phyloP scores from a whole-genome alignment of 2,329 filamentous ascomycete species.

The Colletotrichum orbiculare region DNA sequence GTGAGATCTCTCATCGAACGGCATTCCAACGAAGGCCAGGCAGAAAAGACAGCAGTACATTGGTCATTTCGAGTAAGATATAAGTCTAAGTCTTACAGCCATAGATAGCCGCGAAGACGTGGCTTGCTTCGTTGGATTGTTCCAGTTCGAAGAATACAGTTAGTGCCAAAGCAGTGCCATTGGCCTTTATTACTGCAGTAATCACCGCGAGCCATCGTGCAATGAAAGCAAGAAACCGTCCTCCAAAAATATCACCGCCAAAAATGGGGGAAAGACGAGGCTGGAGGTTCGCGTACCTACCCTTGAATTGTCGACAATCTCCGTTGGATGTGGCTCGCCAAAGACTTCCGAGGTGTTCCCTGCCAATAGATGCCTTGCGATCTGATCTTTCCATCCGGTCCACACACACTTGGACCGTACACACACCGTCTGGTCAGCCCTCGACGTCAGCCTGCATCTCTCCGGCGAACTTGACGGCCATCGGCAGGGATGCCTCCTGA shows the following conservation, averaged over 20 bases:
- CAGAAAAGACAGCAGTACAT: too few relatives aligned
- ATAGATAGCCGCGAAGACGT: conserved; percentile 5
- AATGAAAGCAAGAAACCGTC: conserved; percentile 5
- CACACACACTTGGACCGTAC: conserved; percentile 23
- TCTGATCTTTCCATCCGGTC: conserved; percentile 27
- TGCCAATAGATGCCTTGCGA: conserved; percentile 16
- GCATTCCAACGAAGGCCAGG: too few relatives aligned
- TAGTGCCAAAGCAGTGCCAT: not conserved
- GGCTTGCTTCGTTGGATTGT: not conserved
- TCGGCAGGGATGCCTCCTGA: conserved; percentile 21
- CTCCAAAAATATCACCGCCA: not conserved
- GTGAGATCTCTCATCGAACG: conserved; percentile 14
- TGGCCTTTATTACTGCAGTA: conserved; percentile 5
- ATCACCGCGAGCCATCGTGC: conserved; percentile 9
- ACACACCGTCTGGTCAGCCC: conserved; percentile 26
- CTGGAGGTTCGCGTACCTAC: not conserved
- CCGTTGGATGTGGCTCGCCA: not conserved
- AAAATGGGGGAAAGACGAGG: not conserved
- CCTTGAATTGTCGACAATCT: not conserved
- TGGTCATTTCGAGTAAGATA: too few relatives aligned
- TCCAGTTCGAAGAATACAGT: not conserved
- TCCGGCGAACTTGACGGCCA: not conserved
- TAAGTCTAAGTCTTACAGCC: not conserved
- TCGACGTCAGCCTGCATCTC: conserved; percentile 35
- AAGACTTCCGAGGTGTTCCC: not conserved